Percentiles rank a stretch among this genome's conserved stretches.
Conservation (phyloP, 2,329 filamentous ascomycete species). For the Cordyceps javanica region DNA sequence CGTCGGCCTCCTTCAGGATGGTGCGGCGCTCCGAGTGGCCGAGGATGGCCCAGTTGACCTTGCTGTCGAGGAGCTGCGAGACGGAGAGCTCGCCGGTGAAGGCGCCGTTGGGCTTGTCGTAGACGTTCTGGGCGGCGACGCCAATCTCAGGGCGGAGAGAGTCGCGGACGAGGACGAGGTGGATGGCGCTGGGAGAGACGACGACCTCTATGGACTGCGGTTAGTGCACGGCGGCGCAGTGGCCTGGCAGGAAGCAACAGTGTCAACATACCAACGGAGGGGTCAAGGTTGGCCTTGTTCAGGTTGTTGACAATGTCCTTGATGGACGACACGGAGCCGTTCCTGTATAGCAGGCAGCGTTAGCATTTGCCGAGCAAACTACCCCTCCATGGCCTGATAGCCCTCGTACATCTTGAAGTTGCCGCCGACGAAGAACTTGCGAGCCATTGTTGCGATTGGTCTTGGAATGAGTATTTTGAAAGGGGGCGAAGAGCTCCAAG, state of each 20-base stretch:
- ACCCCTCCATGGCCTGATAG: slow-evolving; percentile 11
- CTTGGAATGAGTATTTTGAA: slow-evolving; percentile 4
- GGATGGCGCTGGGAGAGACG: slow-evolving; percentile 83
- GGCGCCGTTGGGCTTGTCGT: slow-evolving; percentile 91
- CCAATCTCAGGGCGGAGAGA: slow-evolving; percentile 69
- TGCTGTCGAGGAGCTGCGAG: slow-evolving; percentile 80
- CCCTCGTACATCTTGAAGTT: slow-evolving; percentile 95
- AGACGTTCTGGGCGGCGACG: slow-evolving; percentile 95
- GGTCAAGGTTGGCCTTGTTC: slow-evolving; percentile 76
- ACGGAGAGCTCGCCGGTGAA: slow-evolving; percentile 97
- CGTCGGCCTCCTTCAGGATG: slow-evolving; percentile 79
- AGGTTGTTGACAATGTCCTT: slow-evolving; percentile 85
- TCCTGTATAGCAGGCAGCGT: slow-evolving; percentile 51
- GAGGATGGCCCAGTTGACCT: slow-evolving; percentile 83
- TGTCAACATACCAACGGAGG: slow-evolving; percentile 58
- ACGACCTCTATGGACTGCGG: slow-evolving; percentile 70
- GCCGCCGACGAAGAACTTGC: slow-evolving; percentile 94
- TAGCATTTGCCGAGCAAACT: neutral
- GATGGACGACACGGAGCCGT: slow-evolving; percentile 85
- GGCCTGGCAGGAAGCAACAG: neutral
- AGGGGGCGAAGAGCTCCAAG: neutral
- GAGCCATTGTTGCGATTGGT: slow-evolving; percentile 64
- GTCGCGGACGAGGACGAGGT: slow-evolving; percentile 82
- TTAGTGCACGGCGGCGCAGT: slow-evolving; percentile 14
- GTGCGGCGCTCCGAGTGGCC: slow-evolving; percentile 95